Conservation (phyloP, 352 stramenopile species). For the Pythium volutum region DNA sequence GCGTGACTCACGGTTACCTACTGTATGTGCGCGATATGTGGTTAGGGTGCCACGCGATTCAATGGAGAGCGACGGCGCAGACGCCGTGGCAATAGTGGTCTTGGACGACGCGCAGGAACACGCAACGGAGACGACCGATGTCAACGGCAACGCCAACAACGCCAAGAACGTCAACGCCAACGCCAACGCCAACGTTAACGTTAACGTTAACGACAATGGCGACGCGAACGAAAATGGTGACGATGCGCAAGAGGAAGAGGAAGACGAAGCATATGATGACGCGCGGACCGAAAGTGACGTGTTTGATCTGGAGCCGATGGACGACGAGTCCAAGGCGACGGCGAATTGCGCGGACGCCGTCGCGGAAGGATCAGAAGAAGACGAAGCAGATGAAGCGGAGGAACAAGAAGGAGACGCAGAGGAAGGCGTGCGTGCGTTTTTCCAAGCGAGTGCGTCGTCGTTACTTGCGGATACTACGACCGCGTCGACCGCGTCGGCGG, state of each 20-base stretch:
- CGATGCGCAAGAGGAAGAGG: too few species aligned
- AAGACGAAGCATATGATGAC: background rate
- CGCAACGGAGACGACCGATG: background rate
- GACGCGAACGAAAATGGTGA: too few species aligned
- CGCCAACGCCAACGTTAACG: background rate
- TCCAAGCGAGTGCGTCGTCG: background rate
- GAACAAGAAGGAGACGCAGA: background rate
- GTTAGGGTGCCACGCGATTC: too few species aligned
- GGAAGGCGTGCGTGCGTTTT: background rate
- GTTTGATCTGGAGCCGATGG: background rate
- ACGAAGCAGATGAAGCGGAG: background rate
- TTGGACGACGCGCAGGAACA: background rate
- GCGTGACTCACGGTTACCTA: too few species aligned
- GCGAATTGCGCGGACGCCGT: background rate
- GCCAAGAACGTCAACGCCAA: background rate
- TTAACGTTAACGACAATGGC: background rate
- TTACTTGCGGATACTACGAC: background rate
- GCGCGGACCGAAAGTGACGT: background rate
- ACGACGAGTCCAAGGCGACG: background rate
- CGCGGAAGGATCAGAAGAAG: background rate
- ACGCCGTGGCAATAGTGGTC: background rate
- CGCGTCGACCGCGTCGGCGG: slow-evolving; percentile 15
- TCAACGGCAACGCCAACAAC: background rate
- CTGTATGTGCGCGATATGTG: too few species aligned
- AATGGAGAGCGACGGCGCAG: slow-evolving; percentile 1